phyloP scores from a whole-genome alignment of 345 rosid genomes.

The Boechera stricta region DNA sequence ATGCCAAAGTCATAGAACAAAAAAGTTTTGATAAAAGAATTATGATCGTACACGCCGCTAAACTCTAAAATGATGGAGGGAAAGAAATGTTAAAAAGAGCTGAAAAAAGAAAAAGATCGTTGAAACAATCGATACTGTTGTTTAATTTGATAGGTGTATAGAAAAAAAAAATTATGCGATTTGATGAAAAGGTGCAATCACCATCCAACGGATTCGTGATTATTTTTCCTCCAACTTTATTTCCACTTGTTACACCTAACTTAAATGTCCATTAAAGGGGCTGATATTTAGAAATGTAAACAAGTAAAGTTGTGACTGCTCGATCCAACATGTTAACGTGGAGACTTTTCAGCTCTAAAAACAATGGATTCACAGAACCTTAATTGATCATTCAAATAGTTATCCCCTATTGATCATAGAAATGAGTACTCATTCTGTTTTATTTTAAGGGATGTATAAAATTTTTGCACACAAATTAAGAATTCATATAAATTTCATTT shows the following conservation, averaged over 20 bases:
- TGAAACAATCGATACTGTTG: not conserved
- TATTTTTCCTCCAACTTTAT: not conserved
- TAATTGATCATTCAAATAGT: no score
- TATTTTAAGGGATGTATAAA: no score
- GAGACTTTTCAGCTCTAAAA: not conserved
- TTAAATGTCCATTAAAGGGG: not conserved
- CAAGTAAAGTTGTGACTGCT: constrained; percentile 2
- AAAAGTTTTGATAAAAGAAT: no score
- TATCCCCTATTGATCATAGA: no score
- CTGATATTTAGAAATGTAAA: not conserved
- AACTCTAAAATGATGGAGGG: no score
- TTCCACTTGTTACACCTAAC: not conserved
- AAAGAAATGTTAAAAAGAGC: no score
- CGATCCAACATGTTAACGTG: not conserved
- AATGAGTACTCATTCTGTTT: no score
- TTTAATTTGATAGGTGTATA: not conserved
- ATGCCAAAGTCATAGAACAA: no score
- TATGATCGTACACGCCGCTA: no score
- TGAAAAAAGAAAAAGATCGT: no score
- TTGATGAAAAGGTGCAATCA: not conserved
- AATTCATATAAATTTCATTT: no score
- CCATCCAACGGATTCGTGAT: constrained; percentile 13
- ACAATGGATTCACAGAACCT: not conserved
- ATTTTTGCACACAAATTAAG: no score
- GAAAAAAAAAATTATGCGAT: not conserved